A percentile compares a stretch with the other conserved stretches of the same genome.
Evolutionary conservation across 2,329 filamentous ascomycete genomes (phyloP).

Genomic region (Arthrobotrys megalospora): DNA sequence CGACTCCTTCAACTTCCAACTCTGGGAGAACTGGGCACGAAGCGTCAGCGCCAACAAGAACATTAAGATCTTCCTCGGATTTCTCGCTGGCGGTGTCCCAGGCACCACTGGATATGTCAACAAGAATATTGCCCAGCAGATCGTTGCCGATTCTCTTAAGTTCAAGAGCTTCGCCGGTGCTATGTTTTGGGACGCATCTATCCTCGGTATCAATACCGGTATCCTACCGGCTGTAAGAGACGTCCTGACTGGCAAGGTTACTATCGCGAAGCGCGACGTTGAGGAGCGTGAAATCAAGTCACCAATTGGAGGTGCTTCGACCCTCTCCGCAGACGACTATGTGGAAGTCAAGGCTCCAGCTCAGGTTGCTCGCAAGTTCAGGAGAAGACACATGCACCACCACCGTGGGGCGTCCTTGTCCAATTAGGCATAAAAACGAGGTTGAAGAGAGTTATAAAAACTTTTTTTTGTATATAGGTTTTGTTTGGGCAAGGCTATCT

Average conservation of each 20-base stretch:
- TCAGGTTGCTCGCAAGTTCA: constrained; percentile 33
- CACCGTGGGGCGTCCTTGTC: constrained; percentile 28
- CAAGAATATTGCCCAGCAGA: constrained; percentile 18
- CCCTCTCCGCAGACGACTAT: constrained; percentile 40
- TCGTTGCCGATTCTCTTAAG: constrained; percentile 26
- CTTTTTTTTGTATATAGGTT: constrained; percentile 46
- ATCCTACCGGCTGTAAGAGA: constrained; percentile 31
- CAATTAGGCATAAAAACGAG: background rate
- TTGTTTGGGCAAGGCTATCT: constrained; percentile 34
- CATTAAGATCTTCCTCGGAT: constrained; percentile 73
- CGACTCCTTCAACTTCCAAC: constrained; percentile 58
- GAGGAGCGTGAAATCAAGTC: constrained; percentile 45
- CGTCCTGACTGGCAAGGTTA: constrained; percentile 27
- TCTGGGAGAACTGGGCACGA: constrained; percentile 78
- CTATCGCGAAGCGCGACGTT: constrained; percentile 34
- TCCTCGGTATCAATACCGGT: constrained; percentile 23
- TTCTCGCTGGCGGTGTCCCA: constrained; percentile 40
- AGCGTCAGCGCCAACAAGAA: constrained; percentile 73
- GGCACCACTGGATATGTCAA: constrained; percentile 41
- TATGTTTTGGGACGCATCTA: constrained; percentile 53
- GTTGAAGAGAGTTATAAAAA: constrained; percentile 22
- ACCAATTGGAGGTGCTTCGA: constrained; percentile 45
- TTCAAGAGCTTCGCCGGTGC: constrained; percentile 49
- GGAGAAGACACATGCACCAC: constrained; percentile 35
- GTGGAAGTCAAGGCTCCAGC: constrained; percentile 44